Evolutionary conservation across 768 basidiomycete species (phyloP).

Genomic region (Suillus sp.): DNA sequence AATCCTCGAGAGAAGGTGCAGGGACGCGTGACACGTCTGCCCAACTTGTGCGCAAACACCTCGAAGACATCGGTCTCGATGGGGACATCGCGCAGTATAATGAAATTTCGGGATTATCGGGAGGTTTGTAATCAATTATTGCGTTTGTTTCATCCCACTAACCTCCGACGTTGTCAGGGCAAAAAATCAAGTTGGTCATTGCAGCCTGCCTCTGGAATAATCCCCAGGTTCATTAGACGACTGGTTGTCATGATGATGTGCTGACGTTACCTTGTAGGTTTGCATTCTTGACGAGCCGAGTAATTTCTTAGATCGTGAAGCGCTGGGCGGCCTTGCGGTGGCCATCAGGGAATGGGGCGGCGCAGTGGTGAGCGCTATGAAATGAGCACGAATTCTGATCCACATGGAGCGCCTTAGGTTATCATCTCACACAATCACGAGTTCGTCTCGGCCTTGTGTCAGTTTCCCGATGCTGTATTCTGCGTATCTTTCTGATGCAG

Average conservation of each 20-base stretch:
- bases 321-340: slow-evolving; percentile 90
- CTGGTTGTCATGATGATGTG: slow-evolving; percentile 9
- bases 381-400: slow-evolving; percentile 17
- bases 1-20: slow-evolving; percentile 93
- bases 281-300: slow-evolving; percentile 89
- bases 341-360: slow-evolving; percentile 96
- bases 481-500: slow-evolving; percentile 20
- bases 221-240: slow-evolving; percentile 62
- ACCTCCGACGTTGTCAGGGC: slow-evolving; percentile 47
- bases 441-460: slow-evolving; percentile 82
- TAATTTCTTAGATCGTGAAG: slow-evolving; percentile 97
- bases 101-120: slow-evolving; percentile 91
- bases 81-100: slow-evolving; percentile 99
- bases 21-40: slow-evolving; percentile 85
- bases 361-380: slow-evolving; percentile 62
- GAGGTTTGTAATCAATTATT: slow-evolving; percentile 54
- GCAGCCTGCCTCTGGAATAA: slow-evolving; percentile 97
- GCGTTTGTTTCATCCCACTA: slow-evolving; percentile 2
- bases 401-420: slow-evolving; percentile 47
- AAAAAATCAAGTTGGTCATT: slow-evolving; percentile 96
- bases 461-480: slow-evolving; percentile 33
- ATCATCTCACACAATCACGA: slow-evolving; percentile 97
- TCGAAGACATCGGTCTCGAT: slow-evolving; percentile 95
- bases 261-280: slow-evolving; percentile 42
- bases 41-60: slow-evolving; percentile 82